Base-by-base conservation (phyloP, 192 early-diverging fungal genomes). In the Chytriomyces hyalinus region DNA sequence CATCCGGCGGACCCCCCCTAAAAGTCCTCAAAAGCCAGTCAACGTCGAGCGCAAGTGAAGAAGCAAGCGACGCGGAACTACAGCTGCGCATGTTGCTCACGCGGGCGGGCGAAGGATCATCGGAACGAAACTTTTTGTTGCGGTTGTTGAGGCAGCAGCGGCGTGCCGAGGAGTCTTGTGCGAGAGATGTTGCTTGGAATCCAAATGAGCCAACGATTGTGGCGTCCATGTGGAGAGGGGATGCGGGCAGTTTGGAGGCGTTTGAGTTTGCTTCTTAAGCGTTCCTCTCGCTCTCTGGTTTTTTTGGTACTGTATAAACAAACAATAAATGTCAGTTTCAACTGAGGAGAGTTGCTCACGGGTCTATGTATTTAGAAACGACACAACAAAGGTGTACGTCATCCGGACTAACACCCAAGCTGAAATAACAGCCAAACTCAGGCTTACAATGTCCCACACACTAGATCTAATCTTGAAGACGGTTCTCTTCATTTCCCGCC, bases 161-260 rank as follows among this genome's bases (percentile, higher is more conserved):
- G 26, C 13, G 46, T 47, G 20, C 20, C 36, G 22, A 43, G 36
- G 73, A 22, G 49, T 13, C 15, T 72, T 80, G 68, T 50, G 69
- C 73, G 44, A 44, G 82, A 28, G 82, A 84, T 65, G 79, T 80
- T 15, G 65, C 64, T 9, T 84, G 82, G 82, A 79, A 81, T 75
- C 82, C 82, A 6, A 6, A 63, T 45, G 45, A 65, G 47, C 79
- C 79, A 9, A 61, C 50, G 17, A 78, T 84, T 6, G 67, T 83
- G 20, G 71, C 51, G 36, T 67, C 64, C 51, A 51, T 67, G 24
- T 76, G 75, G 75, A 67, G n/a, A 20, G 65, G 43, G n/a, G 65
- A 74, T 10, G 43, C 26, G 36, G 75, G 75, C 49, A 13, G 51
- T 24, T 48, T 73, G 53, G 59, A 73, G 61, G 13, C 59, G 8